Evolutionary conservation across 257 asterid genomes (phyloP).

Genomic region (Solanum gracilifrons): DNA sequence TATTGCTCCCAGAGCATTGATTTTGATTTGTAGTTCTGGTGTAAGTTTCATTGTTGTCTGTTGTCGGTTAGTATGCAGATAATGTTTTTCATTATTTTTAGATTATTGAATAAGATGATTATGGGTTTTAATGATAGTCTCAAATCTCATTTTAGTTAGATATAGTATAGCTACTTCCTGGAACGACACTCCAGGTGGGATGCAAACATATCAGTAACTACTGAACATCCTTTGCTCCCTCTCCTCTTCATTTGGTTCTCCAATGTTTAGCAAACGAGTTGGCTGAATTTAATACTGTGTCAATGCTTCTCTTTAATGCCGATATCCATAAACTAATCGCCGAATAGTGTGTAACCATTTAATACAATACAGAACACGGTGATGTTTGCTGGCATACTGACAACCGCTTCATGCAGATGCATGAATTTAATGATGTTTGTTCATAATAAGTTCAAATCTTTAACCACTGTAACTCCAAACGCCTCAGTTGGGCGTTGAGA

Average conservation of each 20-base stretch:
- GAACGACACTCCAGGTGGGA: background rate
- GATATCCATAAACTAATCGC: background rate
- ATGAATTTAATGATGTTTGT: background rate
- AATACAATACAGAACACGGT: background rate
- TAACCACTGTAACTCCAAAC: background rate
- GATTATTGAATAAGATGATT: background rate
- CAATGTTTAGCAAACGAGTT: background rate
- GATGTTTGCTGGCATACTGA: background rate
- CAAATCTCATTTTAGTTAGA: background rate
- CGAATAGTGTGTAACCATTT: background rate
- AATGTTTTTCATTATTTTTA: background rate
- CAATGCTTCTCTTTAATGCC: background rate
- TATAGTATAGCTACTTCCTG: background rate
- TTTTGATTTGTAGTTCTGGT: background rate
- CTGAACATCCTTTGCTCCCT: background rate
- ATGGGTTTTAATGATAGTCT: background rate
- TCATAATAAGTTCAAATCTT: background rate
- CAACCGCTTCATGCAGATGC: background rate
- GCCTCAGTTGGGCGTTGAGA: background rate
- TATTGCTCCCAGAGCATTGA: background rate
- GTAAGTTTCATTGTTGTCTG: background rate
- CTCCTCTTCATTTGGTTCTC: background rate
- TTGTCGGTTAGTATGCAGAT: background rate
- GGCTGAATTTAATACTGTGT: background rate
- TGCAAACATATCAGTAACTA: background rate